phyloP scores from a whole-genome alignment of 2,329 filamentous ascomycete genomes.

The Curvularia lunata region DNA sequence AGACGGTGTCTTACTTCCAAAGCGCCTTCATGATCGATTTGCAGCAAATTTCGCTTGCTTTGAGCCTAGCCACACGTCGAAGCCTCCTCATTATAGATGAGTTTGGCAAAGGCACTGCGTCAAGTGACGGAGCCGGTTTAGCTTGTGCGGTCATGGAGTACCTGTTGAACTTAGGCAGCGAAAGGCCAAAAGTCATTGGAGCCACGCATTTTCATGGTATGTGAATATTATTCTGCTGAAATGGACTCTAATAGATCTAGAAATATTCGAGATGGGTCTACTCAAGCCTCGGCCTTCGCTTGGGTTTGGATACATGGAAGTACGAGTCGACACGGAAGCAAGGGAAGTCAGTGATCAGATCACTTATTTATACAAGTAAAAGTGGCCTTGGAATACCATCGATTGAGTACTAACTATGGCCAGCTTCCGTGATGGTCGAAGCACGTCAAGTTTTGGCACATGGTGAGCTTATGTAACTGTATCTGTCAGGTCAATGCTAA shows the following conservation, averaged over 20 bases:
- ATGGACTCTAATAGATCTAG: slow-evolving; percentile 44
- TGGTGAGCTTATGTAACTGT: slow-evolving; percentile 50
- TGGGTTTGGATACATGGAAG: slow-evolving; percentile 73
- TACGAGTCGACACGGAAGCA: slow-evolving; percentile 64
- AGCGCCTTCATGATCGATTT: slow-evolving; percentile 82
- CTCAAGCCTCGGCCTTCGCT: slow-evolving; percentile 61
- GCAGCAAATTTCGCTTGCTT: slow-evolving; percentile 80
- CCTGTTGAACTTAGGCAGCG: slow-evolving; percentile 56
- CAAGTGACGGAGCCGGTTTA: slow-evolving; percentile 68
- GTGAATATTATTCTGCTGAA: background rate
- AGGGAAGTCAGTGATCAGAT: slow-evolving; percentile 66
- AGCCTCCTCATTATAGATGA: slow-evolving; percentile 93
- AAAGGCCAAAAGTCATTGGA: slow-evolving; percentile 65
- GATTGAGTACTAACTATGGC: slow-evolving; percentile 15
- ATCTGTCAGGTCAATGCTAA: slow-evolving; percentile 1
- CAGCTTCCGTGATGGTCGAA: slow-evolving; percentile 67
- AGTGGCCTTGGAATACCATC: background rate
- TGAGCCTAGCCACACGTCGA: slow-evolving; percentile 74
- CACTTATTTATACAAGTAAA: slow-evolving; percentile 73
- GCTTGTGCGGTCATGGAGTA: slow-evolving; percentile 67
- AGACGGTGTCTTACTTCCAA: slow-evolving; percentile 68
- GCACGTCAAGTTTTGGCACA: slow-evolving; percentile 81
- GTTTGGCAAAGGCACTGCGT: slow-evolving; percentile 76
- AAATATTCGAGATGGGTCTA: slow-evolving; percentile 72
- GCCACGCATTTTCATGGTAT: slow-evolving; percentile 69